phyloP scores from a whole-genome alignment of 2,329 filamentous ascomycete genomes.

The Fusarium pininemorale region DNA sequence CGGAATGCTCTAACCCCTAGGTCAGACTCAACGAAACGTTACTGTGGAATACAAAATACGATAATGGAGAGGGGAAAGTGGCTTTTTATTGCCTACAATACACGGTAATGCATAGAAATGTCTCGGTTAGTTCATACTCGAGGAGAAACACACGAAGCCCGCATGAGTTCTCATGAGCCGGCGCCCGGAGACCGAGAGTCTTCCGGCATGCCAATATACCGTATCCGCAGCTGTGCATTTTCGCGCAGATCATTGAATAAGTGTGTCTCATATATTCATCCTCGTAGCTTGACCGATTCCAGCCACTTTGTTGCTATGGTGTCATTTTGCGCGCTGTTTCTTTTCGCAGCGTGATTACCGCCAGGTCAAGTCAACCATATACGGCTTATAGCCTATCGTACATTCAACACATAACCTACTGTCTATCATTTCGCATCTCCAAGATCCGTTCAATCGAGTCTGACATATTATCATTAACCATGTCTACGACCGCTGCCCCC shows the following conservation, averaged over 20 bases:
- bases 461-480: background rate
- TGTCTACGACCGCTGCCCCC: fast-evolving
- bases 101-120: background rate
- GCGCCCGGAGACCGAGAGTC: background rate
- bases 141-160: fast-evolving
- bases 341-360: too few species aligned
- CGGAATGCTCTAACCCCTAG: background rate
- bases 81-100: background rate
- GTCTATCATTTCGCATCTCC: background rate
- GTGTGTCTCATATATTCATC: fast-evolving
- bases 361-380: background rate
- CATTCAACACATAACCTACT: too few species aligned
- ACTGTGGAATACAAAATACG: background rate
- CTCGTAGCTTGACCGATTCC: too few species aligned
- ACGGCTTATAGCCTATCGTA: too few species aligned
- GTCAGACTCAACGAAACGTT: too few species aligned
- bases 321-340: background rate
- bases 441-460: too few species aligned
- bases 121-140: background rate
- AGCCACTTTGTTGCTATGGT: background rate
- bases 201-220: background rate
- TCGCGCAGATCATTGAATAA: fast-evolving
- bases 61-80: fast-evolving
- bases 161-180: background rate
- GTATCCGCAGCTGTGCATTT: background rate